Evolutionary conservation across 2,329 filamentous ascomycete species (phyloP), one percentile per base, ranked within the genome.

Genomic region (Dothistroma septosporum): DNA sequence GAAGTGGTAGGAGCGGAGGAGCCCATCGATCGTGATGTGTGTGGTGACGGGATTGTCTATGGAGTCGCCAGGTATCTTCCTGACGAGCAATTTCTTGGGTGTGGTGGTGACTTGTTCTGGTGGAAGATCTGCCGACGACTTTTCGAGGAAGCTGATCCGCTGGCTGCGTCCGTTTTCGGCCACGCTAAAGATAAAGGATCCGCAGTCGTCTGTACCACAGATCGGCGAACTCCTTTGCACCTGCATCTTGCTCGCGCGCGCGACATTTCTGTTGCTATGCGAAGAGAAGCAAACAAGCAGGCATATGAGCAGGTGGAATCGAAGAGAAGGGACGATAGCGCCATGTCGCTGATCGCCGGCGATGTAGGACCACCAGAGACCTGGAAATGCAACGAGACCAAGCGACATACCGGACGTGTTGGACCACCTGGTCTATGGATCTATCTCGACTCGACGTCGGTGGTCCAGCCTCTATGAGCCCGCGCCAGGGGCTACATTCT

Each of bases 11-110:
- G 68, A 64, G 72, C 70, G 70, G 72, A 73, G 73, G 76, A 76
- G 76, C 77, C 76, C 77, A 79, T 79, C 75, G 72, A 77, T 57
- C 50, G 33, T 58, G 59, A 35, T 54, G 44, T 8, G 9, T 48
- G 54, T 41, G 47, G 28, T 52, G 53, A 58, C 53, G n/a, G 28
- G 5, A 44, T 31, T 44, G 54, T 59, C 21, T 35, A 41, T 54
- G 41, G 50, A 41, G 35, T 61, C 64, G 63, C 50, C 63, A 65
- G 63, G 59, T 55, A 8, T 28, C n/a, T 62, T 53, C 59, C 61
- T 58, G 61, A 63, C 61, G 57, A 63, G 47, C 32, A 33, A 53
- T 47, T 22, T 33, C 4, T 19, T 57, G 33, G 35, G 4, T 24
- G 22, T 19, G 5, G 59, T 50, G 37, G 47, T 61, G 5, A 33